Evolutionary conservation across 306 rosid species (phyloP).

Genomic region (Cucumis cinereus): DNA sequence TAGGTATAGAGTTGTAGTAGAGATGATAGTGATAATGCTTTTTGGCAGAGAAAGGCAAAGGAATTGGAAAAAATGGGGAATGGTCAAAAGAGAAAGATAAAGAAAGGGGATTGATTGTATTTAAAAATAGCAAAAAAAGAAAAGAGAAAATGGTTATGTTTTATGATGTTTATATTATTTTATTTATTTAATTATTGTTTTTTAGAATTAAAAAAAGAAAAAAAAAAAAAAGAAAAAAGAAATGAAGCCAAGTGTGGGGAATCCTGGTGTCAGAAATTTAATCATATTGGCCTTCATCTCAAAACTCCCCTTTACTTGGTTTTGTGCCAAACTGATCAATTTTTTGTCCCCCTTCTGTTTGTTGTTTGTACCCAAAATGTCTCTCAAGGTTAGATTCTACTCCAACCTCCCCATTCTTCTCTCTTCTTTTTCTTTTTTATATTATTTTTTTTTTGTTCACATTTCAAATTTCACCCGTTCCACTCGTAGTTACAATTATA

Average conservation of each 20-base stretch:
- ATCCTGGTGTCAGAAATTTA: conserved; percentile 11
- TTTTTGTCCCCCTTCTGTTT: conserved; percentile 7
- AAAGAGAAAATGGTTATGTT: not conserved
- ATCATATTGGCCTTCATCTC: conserved; percentile 4
- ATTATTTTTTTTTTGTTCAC: no score
- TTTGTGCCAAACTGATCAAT: conserved; percentile 8
- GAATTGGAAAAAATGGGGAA: not conserved
- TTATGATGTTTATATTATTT: no score
- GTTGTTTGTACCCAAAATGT: conserved; percentile 4
- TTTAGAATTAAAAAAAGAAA: no score
- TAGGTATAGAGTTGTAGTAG: not conserved
- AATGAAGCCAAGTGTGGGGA: not conserved
- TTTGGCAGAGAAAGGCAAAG: not conserved
- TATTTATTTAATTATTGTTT: no score
- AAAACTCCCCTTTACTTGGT: conserved; percentile 4
- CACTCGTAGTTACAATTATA: no score
- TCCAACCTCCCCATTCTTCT: not conserved
- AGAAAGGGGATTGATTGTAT: not conserved
- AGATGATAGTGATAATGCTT: not conserved
- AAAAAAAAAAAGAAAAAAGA: no score
- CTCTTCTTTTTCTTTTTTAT: no score
- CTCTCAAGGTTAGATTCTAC: conserved; percentile 14
- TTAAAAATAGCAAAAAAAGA: not conserved
- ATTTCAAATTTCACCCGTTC: no score
- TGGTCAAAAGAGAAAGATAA: not conserved